These are phyloP conservation scores for Spinellus fusiger DNA, from an alignment of 192 early-diverging fungal genomes.

Conservation along the genomic window DNA sequence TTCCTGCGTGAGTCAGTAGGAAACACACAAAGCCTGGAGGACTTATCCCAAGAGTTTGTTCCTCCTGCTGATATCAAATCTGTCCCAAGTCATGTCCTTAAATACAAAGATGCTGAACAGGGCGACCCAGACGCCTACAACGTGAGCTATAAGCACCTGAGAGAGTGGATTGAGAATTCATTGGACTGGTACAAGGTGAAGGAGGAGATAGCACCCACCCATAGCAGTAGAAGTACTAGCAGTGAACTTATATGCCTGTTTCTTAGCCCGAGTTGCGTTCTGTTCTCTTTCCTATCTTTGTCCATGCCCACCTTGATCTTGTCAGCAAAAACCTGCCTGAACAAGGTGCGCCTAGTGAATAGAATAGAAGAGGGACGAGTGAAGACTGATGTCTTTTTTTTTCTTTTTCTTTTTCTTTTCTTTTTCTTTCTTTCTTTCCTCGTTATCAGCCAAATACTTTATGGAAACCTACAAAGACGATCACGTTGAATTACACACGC, in stretches of 20 bases:
- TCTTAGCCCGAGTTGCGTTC: slow-evolving; percentile 73
- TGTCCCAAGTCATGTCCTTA: slow-evolving; percentile 56
- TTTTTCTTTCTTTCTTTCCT: slow-evolving; percentile 2
- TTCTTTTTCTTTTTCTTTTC: neutral
- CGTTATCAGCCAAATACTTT: slow-evolving; percentile 59
- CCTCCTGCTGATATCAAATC: slow-evolving; percentile 50
- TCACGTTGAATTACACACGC: slow-evolving; percentile 69
- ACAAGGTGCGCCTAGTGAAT: slow-evolving; percentile 34
- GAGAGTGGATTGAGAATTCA: slow-evolving; percentile 89
- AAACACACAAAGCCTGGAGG: slow-evolving; percentile 23
- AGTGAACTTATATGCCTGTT: neutral
- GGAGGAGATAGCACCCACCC: neutral
- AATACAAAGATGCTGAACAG: slow-evolving; percentile 64
- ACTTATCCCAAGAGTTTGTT: neutral
- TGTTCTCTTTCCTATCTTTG: slow-evolving; percentile 87
- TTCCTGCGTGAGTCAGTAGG: slow-evolving; percentile 53
- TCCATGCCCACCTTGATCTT: slow-evolving; percentile 86
- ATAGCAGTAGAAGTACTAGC: neutral
- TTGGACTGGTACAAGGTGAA: slow-evolving; percentile 89
- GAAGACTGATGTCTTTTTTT: neutral
- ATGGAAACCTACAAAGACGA: slow-evolving; percentile 70
- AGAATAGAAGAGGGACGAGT: neutral
- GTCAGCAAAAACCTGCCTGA: slow-evolving; percentile 47
- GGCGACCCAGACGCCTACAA: slow-evolving; percentile 82
- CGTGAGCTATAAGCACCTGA: slow-evolving; percentile 68